Evolutionary conservation across 75 land plant species (phyloP).

Genomic region (Ceratopteris richardii): DNA sequence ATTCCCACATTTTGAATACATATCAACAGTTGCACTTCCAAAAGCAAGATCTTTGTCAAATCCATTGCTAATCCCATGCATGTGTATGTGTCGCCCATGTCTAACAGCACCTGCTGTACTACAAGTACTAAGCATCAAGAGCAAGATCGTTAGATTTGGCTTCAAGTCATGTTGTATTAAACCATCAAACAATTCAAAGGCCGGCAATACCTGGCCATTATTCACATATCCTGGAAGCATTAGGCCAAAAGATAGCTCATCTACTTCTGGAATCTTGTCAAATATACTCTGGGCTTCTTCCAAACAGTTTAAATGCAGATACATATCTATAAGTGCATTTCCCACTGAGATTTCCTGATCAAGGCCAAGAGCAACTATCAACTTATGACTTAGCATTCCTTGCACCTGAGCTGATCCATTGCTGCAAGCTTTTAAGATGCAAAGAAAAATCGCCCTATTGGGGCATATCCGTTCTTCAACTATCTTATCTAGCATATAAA

Average conservation of each 20-base stretch:
- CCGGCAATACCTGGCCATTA: constrained; percentile 32
- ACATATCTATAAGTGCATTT: constrained; percentile 48
- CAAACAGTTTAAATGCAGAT: constrained; percentile 36
- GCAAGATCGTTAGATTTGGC: constrained; percentile 35
- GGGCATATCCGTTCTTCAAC: constrained; percentile 5
- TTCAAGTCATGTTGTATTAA: constrained; percentile 25
- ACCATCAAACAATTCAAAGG: constrained; percentile 27
- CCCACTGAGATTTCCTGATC: constrained; percentile 8
- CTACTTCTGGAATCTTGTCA: constrained; percentile 13
- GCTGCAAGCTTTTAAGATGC: constrained; percentile 32
- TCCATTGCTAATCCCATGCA: constrained; percentile 10
- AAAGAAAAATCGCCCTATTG: constrained; percentile 38
- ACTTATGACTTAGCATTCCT: constrained; percentile 36
- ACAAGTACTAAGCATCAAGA: constrained; percentile 41
- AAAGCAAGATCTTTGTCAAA: not conserved
- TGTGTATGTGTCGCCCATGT: constrained; percentile 23
- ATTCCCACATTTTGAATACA: constrained; percentile 16
- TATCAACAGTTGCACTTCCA: constrained; percentile 9
- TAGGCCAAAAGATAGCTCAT: constrained; percentile 33
- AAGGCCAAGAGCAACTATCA: constrained; percentile 21
- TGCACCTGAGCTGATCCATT: constrained; percentile 27
- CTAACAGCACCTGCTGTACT: constrained; percentile 29
- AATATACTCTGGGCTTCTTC: constrained; percentile 23
- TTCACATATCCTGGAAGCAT: constrained; percentile 41
- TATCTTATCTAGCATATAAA: too few relatives aligned